Conservation (phyloP, 768 basidiomycete species). For the Candolleomyces efflorescens region DNA sequence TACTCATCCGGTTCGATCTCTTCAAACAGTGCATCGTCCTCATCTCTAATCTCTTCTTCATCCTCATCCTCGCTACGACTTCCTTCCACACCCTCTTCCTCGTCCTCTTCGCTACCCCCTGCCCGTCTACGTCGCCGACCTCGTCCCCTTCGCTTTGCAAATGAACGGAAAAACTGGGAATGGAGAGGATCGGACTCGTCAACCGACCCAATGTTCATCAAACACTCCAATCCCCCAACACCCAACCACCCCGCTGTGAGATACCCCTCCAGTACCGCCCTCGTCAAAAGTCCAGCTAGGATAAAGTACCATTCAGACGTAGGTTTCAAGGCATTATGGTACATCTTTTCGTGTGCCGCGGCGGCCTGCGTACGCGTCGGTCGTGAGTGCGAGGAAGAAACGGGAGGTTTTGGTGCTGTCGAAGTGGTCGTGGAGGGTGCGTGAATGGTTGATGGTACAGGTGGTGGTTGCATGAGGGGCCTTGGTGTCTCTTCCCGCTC, state of each 20-base stretch:
- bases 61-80: background rate
- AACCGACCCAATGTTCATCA: constrained; percentile 70
- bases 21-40: constrained; percentile 42
- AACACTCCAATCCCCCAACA: constrained; percentile 59
- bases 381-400: background rate
- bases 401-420: background rate
- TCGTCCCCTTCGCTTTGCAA: constrained; percentile 5
- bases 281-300: constrained; percentile 68
- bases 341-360: constrained; percentile 23
- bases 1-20: constrained; percentile 75
- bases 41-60: constrained; percentile 17
- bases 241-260: constrained; percentile 80
- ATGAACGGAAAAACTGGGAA: no score
- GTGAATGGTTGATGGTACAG: background rate
- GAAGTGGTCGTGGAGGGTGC: background rate
- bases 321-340: constrained; percentile 55
- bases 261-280: constrained; percentile 85
- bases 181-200: constrained; percentile 20
- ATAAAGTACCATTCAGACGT: constrained; percentile 82
- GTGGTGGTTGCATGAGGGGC: background rate
- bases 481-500: background rate
- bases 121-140: constrained; percentile 12
- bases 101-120: constrained; percentile 1
- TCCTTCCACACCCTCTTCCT: background rate
- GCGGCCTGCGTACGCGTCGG: background rate